These are phyloP conservation scores for Phytophthora crassamura DNA, from an alignment of 352 stramenopile genomes.

Conservation along the genomic window DNA sequence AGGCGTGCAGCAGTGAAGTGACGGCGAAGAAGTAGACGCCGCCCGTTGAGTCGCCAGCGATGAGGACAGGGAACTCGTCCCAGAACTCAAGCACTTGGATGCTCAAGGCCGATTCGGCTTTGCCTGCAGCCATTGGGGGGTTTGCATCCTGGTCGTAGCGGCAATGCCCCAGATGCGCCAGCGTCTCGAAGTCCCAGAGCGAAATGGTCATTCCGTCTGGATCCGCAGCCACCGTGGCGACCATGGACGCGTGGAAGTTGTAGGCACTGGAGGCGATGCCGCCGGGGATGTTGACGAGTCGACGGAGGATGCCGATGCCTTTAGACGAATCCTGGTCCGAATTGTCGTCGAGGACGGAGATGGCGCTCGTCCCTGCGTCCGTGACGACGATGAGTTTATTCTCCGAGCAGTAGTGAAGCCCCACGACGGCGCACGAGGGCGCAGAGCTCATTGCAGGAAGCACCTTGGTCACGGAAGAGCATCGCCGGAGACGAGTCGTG, in stretches of 20 bases:
- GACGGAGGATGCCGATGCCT: slow-evolving; percentile 58
- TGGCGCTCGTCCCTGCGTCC: slow-evolving; percentile 51
- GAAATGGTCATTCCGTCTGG: slow-evolving; percentile 42
- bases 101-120: slow-evolving; percentile 2
- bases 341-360: slow-evolving; percentile 76
- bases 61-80: slow-evolving; percentile 72
- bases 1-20: slow-evolving; percentile 47
- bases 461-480: slow-evolving; percentile 8
- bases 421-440: slow-evolving; percentile 53
- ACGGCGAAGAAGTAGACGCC: slow-evolving; percentile 67
- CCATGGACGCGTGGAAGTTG: slow-evolving; percentile 67
- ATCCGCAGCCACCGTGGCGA: slow-evolving; percentile 63
- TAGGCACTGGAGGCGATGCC: slow-evolving; percentile 65
- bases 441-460: slow-evolving; percentile 17
- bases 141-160: slow-evolving; percentile 26
- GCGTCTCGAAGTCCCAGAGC: slow-evolving; percentile 84
- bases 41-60: slow-evolving; percentile 57
- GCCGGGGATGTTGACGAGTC: slow-evolving; percentile 63
- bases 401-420: slow-evolving; percentile 75
- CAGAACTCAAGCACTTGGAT: slow-evolving; percentile 70
- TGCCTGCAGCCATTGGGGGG: slow-evolving; percentile 1
- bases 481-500: background rate
- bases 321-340: slow-evolving; percentile 53
- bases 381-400: slow-evolving; percentile 77
- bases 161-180: slow-evolving; percentile 53